Base-by-base conservation (phyloP, 164 flowering plant species). In the Aristolochia contorta region DNA sequence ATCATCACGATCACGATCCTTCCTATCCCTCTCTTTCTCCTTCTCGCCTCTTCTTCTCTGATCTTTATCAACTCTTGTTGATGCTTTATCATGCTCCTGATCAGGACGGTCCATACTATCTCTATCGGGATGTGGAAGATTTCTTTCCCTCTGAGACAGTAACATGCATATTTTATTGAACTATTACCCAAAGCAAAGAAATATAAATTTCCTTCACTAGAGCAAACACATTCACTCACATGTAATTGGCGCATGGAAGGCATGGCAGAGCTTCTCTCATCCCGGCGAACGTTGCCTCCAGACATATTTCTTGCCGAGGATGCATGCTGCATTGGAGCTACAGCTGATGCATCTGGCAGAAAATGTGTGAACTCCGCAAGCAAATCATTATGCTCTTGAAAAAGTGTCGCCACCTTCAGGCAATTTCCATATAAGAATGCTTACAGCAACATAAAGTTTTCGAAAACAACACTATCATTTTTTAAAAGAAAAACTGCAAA, bases 311-410 rank as follows among this genome's bases (percentile, higher is more conserved):
- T 69, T 12, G 66, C 83, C 47, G 78, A 69, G 48, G 77, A 59
- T 62, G 62, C 73, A 78, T 67, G 69, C 19, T 76, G 78, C 41
- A 45, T 50, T 21, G 78, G 24, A 45, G 75, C 77, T 50, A 80
- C 20, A 20, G 69, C 78, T 47, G 88, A 71, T 27, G 75, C 12
- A 65, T 83, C 80, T 0, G 95, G 95, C 16, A 84, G 80, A 69
- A 85, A 85, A 68, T 80, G 82, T 37, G 74, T 78, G 64, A 85
- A 88, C 71, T 84, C 88, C 52, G 15, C 67, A 48, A 85, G 90
- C 47, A 88, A 71, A 69, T 88, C 89, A 53, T 70, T 63, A 61
- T 88, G 87, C 41, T 82, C 81, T 25, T 65, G 73, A 54, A 88
- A 84, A 65, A 88, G 83, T 23, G 58, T 22, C 41, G 79, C 81